Percentiles rank a stretch among this genome's conserved stretches.
phyloP scores from a whole-genome alignment of 768 basidiomycete genomes.

The Serendipita indica region DNA sequence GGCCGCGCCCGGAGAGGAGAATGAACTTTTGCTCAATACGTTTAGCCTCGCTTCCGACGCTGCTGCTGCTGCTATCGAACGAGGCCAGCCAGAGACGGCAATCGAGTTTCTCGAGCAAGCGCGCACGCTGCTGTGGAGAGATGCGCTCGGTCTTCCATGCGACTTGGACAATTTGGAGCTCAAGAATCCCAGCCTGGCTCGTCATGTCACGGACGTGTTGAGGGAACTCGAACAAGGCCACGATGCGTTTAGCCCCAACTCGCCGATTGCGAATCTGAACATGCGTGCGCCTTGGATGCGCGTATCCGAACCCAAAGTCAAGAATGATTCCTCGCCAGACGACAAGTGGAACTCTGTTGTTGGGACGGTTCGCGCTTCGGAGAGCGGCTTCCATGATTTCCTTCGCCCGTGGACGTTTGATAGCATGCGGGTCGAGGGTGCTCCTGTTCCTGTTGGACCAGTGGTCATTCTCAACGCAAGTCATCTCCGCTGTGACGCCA shows the following conservation, averaged over 20 bases:
- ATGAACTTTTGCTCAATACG: neutral
- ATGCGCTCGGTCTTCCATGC: neutral
- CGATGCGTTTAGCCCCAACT: neutral
- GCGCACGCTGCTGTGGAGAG: neutral
- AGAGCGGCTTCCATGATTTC: slow-evolving; percentile 1
- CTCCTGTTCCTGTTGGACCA: neutral
- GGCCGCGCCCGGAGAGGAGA: neutral
- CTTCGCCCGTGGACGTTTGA: slow-evolving; percentile 1
- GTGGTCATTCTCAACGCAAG: neutral
- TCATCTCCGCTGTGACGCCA: slow-evolving; percentile 5
- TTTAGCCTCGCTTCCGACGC: slow-evolving; percentile 6
- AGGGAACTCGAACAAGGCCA: neutral
- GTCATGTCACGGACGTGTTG: neutral
- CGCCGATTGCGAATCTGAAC: neutral
- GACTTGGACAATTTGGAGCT: neutral
- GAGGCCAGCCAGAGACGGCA: slow-evolving; percentile 5
- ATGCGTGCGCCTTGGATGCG: slow-evolving; percentile 2
- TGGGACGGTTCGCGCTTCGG: slow-evolving; percentile 5
- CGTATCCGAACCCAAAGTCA: neutral
- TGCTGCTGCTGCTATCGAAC: neutral
- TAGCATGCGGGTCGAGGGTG: neutral
- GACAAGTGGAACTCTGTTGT: slow-evolving; percentile 4
- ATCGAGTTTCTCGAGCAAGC: slow-evolving; percentile 1
- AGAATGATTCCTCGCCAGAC: neutral
- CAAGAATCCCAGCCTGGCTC: neutral